Base-by-base conservation (phyloP, 306 rosid genomes). In the Cucumis cinereus region DNA sequence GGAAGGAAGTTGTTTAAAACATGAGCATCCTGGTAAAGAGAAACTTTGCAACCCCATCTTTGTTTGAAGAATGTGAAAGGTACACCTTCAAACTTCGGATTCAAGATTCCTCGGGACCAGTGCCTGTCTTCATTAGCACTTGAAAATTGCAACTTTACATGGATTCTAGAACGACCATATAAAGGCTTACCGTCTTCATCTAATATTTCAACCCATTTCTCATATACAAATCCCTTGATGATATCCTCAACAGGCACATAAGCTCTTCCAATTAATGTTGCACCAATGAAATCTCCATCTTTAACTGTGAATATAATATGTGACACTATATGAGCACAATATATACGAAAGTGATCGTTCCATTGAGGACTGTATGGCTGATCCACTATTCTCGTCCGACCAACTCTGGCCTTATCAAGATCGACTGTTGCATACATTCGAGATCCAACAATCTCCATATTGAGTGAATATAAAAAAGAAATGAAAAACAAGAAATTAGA, bases 21-120 rank as follows among this genome's bases (percentile, higher is more conserved):
- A 74, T 94, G 96, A 8, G 95, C 96, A 79, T 91, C 99, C 78
- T 91, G 96, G 84, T 94, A 94, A 1, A 91, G 82, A 15, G 96
- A 85, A 38, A 92, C 89, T 41, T 6, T 79, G 61, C 96, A 91
- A 73, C 91, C 89, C 49, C 79, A 68, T 82, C 93, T 89, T 71
- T 87, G 95, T 20, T 60, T 80, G 54, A 94, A 92, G 82, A 91
- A 94, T 19, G 94, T 75, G 26, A 77, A 47, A 52, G 88, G 93
- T 71, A 90, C 95, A 8, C 96, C 96, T 0, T 17, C 16, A 78
- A 79, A 91, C n/a, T 58, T 12, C 1, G 87, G 80, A 69, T 3
- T 75, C 49, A 1, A 7, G 43, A 90, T 89, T 50, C 97, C 95
- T 8, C 45, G 78, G 33, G 90, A 87, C 93, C 90, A 91, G 36